Conservation (phyloP, 2,329 filamentous ascomycete genomes). For the Dactylonectria estremocensis region DNA sequence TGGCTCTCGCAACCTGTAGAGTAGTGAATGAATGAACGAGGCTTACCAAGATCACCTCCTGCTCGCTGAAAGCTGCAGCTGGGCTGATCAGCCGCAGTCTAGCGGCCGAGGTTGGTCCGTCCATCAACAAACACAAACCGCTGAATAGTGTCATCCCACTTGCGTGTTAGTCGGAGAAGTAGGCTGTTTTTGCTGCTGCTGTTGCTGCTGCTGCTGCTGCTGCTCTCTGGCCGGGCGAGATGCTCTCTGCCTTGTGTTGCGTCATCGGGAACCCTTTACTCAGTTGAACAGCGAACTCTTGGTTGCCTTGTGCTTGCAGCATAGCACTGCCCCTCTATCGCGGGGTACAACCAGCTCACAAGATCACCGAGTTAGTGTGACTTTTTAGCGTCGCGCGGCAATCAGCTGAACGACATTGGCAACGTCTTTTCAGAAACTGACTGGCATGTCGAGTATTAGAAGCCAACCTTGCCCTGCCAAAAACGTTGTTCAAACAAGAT, state of each 20-base stretch:
- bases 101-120: conserved; percentile 28
- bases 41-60: background rate
- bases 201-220: too few species aligned
- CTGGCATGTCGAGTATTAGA: background rate
- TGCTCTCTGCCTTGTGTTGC: too few species aligned
- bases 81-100: conserved; percentile 7
- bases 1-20: background rate
- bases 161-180: background rate
- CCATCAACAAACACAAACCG: background rate
- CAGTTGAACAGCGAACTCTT: too few species aligned
- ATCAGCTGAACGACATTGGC: conserved; percentile 1
- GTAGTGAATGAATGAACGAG: background rate
- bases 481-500: too few species aligned
- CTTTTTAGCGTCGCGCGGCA: conserved; percentile 24
- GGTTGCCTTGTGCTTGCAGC: background rate
- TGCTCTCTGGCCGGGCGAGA: too few species aligned
- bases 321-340: conserved; percentile 24
- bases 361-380: conserved; percentile 9
- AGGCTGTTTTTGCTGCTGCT: too few species aligned
- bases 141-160: background rate
- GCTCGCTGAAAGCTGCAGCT: background rate
- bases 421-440: background rate
- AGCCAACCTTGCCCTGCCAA: background rate
- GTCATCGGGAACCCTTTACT: too few species aligned
- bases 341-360: background rate